A percentile compares a stretch with the other conserved stretches of the same genome.
Evolutionary conservation across 805 yeast genomes (phyloP).

Genomic region (Sungouiozyma ichnusensis): DNA sequence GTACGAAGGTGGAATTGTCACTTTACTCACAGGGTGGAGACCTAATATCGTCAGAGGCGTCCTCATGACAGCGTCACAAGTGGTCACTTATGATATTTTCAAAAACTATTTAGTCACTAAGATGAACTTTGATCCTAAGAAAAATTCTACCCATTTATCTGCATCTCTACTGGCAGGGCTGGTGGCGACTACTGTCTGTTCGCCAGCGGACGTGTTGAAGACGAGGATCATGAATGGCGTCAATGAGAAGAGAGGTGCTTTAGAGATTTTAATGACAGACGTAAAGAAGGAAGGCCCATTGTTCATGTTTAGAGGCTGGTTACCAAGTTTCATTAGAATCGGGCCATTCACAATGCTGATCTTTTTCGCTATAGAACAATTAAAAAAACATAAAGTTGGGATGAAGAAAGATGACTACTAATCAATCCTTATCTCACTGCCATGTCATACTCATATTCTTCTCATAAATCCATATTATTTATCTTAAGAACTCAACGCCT

Average conservation of each 20-base stretch:
- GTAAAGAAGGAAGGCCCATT: constrained; percentile 60
- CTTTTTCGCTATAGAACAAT: constrained; percentile 56
- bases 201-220: constrained; percentile 87
- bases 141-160: constrained; percentile 62
- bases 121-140: constrained; percentile 43
- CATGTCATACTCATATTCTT: no score
- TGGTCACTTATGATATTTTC: constrained; percentile 74
- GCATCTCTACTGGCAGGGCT: constrained; percentile 76
- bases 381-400: constrained; percentile 44
- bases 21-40: constrained; percentile 61
- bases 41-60: constrained; percentile 77
- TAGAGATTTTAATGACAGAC: constrained; percentile 42
- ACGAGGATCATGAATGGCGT: constrained; percentile 69
- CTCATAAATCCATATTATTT: no score
- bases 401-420: constrained; percentile 25
- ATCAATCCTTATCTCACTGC: no score
- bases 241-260: constrained; percentile 35
- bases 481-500: no score
- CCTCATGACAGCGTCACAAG: constrained; percentile 84
- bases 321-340: constrained; percentile 73
- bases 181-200: constrained; percentile 84
- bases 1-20: constrained; percentile 51
- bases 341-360: constrained; percentile 76
- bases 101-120: constrained; percentile 47
- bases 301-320: constrained; percentile 86